Conservation (phyloP, 495 filamentous ascomycete genomes). For the Penicillium silybi region DNA sequence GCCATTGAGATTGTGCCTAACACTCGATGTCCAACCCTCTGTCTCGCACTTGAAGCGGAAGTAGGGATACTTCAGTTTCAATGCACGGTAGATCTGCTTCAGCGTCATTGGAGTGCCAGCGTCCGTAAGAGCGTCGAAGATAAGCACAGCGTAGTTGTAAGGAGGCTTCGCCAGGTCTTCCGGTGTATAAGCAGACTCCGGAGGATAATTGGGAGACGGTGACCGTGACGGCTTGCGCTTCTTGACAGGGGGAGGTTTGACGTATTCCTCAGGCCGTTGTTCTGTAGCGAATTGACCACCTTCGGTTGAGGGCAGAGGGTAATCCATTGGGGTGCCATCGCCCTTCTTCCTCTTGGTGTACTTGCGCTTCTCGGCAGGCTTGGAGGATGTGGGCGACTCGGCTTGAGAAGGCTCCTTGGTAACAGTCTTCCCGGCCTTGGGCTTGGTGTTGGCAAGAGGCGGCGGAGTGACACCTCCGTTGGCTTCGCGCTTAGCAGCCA, state of each 20-base stretch:
- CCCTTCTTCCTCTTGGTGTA: conserved; percentile 72
- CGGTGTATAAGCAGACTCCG: conserved; percentile 70
- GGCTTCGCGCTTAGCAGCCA: conserved; percentile 45
- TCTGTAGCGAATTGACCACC: conserved; percentile 43
- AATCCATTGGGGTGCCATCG: conserved; percentile 42
- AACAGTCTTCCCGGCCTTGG: conserved; percentile 56
- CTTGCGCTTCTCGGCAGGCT: conserved; percentile 65
- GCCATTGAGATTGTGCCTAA: conserved; percentile 90
- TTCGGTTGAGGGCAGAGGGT: conserved; percentile 43
- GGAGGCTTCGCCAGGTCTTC: conserved; percentile 83
- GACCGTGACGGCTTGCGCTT: conserved; percentile 57
- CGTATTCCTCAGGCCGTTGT: conserved; percentile 39
- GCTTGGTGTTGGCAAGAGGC: conserved; percentile 18
- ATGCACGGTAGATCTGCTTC: conserved; percentile 89
- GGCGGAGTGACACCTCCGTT: conserved; percentile 43
- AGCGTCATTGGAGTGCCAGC: conserved; percentile 71
- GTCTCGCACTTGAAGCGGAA: conserved; percentile 78
- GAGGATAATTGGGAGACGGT: conserved; percentile 68
- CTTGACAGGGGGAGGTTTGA: conserved; percentile 48
- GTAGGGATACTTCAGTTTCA: conserved; percentile 84
- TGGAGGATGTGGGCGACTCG: conserved; percentile 49
- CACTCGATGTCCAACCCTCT: conserved; percentile 94
- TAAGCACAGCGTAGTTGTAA: conserved; percentile 84
- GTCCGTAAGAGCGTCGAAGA: conserved; percentile 81
- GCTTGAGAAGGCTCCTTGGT: conserved; percentile 40